Percentiles rank a stretch among this genome's conserved stretches.
These are phyloP conservation scores for Persicaria tinctoria DNA, from an alignment of 148 eudicot genomes.

Conservation along the genomic window DNA sequence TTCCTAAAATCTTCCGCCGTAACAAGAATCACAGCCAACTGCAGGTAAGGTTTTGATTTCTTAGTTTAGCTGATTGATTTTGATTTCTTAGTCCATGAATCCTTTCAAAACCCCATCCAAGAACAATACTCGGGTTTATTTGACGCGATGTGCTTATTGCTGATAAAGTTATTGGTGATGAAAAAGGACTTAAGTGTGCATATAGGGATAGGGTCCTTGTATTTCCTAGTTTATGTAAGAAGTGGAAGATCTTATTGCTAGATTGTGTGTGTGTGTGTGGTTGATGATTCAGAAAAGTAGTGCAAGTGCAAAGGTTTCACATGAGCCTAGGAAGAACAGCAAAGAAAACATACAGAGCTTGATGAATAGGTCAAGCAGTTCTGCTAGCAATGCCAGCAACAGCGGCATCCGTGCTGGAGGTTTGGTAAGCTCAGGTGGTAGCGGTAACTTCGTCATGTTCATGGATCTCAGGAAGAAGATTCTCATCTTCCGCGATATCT, in stretches of 20 bases:
- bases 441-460: constrained; percentile 40
- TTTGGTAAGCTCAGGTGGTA: constrained; percentile 20
- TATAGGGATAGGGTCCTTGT: too few relatives aligned
- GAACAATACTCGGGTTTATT: too few relatives aligned
- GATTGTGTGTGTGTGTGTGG: not conserved
- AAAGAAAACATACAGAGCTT: constrained; percentile 27
- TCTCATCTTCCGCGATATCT: constrained; percentile 60
- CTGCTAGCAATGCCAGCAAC: not conserved
- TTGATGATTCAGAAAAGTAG: not conserved
- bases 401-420: not conserved
- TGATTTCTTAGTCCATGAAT: not conserved
- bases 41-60: constrained; percentile 36
- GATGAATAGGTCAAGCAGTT: constrained; percentile 31
- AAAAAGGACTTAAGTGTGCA: too few relatives aligned
- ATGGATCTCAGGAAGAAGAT: constrained; percentile 68
- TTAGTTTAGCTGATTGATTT: not conserved
- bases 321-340: constrained; percentile 20
- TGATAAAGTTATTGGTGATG: too few relatives aligned
- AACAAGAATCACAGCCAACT: constrained; percentile 20
- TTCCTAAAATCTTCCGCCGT: constrained; percentile 36
- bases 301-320: constrained; percentile 19
- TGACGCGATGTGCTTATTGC: too few relatives aligned
- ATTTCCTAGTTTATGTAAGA: not conserved
- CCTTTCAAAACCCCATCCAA: not conserved
- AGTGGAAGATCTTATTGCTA: constrained; percentile 9